Base-by-base conservation (phyloP, 257 asterid species). In the Orobanche coerulescens region DNA sequence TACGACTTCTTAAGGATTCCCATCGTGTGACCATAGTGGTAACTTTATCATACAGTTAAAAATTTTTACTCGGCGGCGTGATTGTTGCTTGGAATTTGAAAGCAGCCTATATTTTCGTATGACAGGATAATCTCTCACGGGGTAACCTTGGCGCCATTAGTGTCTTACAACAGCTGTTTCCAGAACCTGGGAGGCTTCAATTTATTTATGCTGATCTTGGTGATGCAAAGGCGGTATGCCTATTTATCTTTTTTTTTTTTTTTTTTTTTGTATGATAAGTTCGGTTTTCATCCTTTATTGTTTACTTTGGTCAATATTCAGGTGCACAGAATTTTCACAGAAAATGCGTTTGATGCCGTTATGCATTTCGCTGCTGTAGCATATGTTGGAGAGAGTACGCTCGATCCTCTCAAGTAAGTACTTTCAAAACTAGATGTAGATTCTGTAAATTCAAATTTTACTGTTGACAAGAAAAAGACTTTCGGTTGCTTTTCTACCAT, bases 311-410 rank as follows among this genome's bases (percentile, higher is more conserved):
- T 68, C 63, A 36, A 61, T 65, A 48, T 73, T 52, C 81, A 91
- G 97, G 92, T 91, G 40, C 76, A 64, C 75, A 86, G 71, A 60
- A 72, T 85, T 19, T 88, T 88, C 49, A 71, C 82, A 1, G 86
- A 79, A 61, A 85, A 83, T 66, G 85, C 81, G 22, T 81, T 88
- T 71, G 90, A 88, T 63, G 94, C 86, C 0, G 92, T 85, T 65
- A 81, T 91, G 84, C 97, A 91, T 78, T 91, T 91, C 75, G 96
- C 97, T 15, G 97, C 96, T 14, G 97, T 91, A 31, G 97, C 97
- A 47, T 91, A 91, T 78, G 97, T 88, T 44, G 97, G 96, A 50
- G 97, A 91, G 82, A 91, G 97, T 71, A 88, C 96, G 4, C 77
- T 83, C 15, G 79, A 91, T 73, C 97, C 97, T 31, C 85, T 91